A percentile compares a stretch with the other conserved stretches of the same genome.
phyloP scores from a whole-genome alignment of 1,284 basidiomycete genomes.

The Sanghuangporus baumii region DNA sequence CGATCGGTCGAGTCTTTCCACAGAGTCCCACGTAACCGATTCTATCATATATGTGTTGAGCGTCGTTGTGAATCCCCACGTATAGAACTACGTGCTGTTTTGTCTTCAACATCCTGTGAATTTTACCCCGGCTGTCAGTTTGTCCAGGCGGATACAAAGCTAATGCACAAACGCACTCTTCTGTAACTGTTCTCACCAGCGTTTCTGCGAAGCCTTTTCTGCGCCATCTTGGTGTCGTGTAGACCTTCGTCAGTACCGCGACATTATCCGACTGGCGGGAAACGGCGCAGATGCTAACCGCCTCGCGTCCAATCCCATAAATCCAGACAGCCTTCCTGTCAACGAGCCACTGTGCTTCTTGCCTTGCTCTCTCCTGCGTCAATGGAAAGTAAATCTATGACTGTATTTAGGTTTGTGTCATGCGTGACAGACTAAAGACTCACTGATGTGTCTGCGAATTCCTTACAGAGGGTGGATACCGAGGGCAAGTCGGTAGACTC shows the following conservation, averaged over 20 bases:
- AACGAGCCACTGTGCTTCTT: conserved; percentile 40
- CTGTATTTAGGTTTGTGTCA: neutral
- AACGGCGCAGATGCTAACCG: conserved; percentile 43
- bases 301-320: conserved; percentile 35
- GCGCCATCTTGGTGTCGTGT: conserved; percentile 38
- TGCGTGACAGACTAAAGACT: conserved; percentile 16
- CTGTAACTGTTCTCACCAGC: conserved; percentile 39
- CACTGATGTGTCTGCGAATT: conserved; percentile 43
- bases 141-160: neutral
- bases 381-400: conserved; percentile 35
- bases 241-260: conserved; percentile 46
- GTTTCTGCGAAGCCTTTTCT: conserved; percentile 41
- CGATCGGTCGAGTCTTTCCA: conserved; percentile 32
- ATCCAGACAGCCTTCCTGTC: conserved; percentile 39
- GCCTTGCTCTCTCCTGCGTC: conserved; percentile 28
- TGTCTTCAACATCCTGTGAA: conserved; percentile 28
- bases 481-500: conserved; percentile 23
- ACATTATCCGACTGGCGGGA: conserved; percentile 39
- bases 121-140: neutral
- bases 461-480: conserved; percentile 39
- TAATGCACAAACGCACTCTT: conserved; percentile 13
- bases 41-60: conserved; percentile 42
- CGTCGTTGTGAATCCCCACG: conserved; percentile 42
- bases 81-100: conserved; percentile 42
- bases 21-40: conserved; percentile 42